phyloP scores from a whole-genome alignment of 2,329 filamentous ascomycete species.

The Botryosphaeria dothidea region DNA sequence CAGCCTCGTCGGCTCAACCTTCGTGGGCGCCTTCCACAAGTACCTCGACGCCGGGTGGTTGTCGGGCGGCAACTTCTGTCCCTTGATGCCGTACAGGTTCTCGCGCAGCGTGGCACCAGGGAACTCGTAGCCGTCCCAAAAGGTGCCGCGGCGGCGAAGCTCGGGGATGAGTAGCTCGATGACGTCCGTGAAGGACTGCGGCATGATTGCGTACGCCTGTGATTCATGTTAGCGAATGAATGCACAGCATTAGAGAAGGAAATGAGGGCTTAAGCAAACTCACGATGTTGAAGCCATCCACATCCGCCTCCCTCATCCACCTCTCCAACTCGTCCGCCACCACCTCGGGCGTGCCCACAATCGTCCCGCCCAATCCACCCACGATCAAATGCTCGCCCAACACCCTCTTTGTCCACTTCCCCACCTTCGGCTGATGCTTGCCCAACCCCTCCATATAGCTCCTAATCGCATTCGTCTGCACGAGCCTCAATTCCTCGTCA shows the following conservation, averaged over 20 bases:
- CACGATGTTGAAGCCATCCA: slow-evolving; percentile 75
- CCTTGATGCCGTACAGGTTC: slow-evolving; percentile 57
- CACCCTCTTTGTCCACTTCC: slow-evolving; percentile 72
- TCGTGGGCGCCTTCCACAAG: slow-evolving; percentile 37
- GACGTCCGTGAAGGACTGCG: slow-evolving; percentile 68
- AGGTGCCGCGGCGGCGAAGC: slow-evolving; percentile 59
- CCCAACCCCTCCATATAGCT: slow-evolving; percentile 23
- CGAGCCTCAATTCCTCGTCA: slow-evolving; percentile 57
- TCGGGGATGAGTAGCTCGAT: slow-evolving; percentile 63
- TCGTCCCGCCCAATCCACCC: slow-evolving; percentile 65
- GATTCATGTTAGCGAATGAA: no score
- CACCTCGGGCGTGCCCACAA: slow-evolving; percentile 64
- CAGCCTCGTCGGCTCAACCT: slow-evolving; percentile 30
- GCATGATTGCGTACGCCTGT: slow-evolving; percentile 64
- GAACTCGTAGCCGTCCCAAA: slow-evolving; percentile 56
- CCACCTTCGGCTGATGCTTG: slow-evolving; percentile 28
- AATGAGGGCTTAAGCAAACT: no score
- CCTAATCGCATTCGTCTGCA: slow-evolving; percentile 16
- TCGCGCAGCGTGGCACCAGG: slow-evolving; percentile 62
- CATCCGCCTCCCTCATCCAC: slow-evolving; percentile 68
- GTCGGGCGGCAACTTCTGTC: slow-evolving; percentile 51
- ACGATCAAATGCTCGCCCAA: slow-evolving; percentile 68
- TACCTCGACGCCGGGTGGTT: slow-evolving; percentile 57
- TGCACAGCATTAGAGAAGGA: no score
- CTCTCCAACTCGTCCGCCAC: slow-evolving; percentile 68